A percentile compares a stretch with the other conserved stretches of the same genome.
These are phyloP conservation scores for Colletotrichum nymphaeae DNA, from an alignment of 2,329 filamentous ascomycete species.

Conservation along the genomic window DNA sequence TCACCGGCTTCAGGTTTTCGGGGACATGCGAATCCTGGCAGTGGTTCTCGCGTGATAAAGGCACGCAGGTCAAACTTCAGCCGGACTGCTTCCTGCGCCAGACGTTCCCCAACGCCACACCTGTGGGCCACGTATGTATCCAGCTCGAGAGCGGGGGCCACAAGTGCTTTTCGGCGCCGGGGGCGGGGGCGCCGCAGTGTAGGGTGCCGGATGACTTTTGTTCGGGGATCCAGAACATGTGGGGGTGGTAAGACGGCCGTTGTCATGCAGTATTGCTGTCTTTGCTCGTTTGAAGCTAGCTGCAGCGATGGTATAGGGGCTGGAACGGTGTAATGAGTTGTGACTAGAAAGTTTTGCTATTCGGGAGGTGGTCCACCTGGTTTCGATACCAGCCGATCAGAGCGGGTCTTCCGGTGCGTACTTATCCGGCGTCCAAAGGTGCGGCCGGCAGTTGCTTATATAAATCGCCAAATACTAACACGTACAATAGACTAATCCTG, in stretches of 20 bases:
- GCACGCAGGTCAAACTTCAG: not conserved
- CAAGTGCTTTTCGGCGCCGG: not conserved
- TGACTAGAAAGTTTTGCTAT: too few species aligned
- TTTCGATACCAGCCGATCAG: too few species aligned
- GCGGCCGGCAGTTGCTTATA: too few species aligned
- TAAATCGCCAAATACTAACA: too few species aligned
- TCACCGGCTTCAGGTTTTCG: not conserved
- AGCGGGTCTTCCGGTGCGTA: too few species aligned
- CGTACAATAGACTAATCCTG: too few species aligned
- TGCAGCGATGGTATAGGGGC: too few species aligned
- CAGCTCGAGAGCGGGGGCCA: not conserved
- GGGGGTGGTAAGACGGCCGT: not conserved
- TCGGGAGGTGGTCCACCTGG: too few species aligned
- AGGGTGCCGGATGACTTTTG: not conserved
- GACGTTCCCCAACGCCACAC: not conserved
- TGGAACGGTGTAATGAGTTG: too few species aligned
- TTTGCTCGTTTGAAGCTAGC: too few species aligned
- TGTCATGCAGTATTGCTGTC: too few species aligned
- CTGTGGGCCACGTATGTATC: conserved; percentile 1
- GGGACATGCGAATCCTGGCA: not conserved
- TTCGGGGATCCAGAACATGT: not conserved
- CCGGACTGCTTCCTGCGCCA: conserved; percentile 4
- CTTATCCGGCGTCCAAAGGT: too few species aligned
- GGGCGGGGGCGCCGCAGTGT: not conserved
- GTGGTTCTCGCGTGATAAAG: conserved; percentile 1